Evolutionary conservation across 2,329 filamentous ascomycete species (phyloP).

Genomic region (Sclerotinia subarctica): DNA sequence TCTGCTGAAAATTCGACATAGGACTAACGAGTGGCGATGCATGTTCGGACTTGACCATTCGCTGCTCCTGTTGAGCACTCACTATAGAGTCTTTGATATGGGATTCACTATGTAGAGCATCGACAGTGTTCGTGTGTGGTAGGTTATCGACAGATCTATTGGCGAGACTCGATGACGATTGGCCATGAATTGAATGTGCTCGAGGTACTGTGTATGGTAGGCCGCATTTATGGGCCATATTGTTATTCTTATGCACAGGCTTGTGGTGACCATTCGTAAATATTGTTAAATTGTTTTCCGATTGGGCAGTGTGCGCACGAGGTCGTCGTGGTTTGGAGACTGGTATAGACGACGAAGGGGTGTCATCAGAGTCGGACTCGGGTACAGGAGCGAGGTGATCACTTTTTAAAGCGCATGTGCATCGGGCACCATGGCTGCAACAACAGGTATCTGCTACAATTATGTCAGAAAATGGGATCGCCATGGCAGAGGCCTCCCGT

Average conservation of each 20-base stretch:
- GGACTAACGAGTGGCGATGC: conserved; percentile 55
- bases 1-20: conserved; percentile 46
- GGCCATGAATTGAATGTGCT: conserved; percentile 52
- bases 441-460: conserved; percentile 59
- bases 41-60: conserved; percentile 59
- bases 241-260: conserved; percentile 58
- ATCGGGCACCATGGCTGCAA: conserved; percentile 66
- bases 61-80: conserved; percentile 43
- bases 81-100: conserved; percentile 41
- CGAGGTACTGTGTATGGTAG: conserved; percentile 57
- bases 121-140: conserved; percentile 42
- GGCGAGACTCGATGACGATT: conserved; percentile 49
- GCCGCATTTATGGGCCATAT: conserved; percentile 58
- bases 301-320: conserved; percentile 60
- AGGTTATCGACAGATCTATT: conserved; percentile 48
- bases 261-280: conserved; percentile 65
- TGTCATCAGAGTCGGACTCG: conserved; percentile 58
- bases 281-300: conserved; percentile 55
- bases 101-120: conserved; percentile 41
- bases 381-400: conserved; percentile 62
- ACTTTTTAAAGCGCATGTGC: conserved; percentile 63
- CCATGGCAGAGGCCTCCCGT: conserved; percentile 29
- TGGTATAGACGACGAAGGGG: conserved; percentile 44
- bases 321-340: conserved; percentile 46
- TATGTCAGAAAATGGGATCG: conserved; percentile 38